These are phyloP conservation scores for Boletellus ananiceps DNA, from an alignment of 768 basidiomycete genomes.

Conservation along the genomic window DNA sequence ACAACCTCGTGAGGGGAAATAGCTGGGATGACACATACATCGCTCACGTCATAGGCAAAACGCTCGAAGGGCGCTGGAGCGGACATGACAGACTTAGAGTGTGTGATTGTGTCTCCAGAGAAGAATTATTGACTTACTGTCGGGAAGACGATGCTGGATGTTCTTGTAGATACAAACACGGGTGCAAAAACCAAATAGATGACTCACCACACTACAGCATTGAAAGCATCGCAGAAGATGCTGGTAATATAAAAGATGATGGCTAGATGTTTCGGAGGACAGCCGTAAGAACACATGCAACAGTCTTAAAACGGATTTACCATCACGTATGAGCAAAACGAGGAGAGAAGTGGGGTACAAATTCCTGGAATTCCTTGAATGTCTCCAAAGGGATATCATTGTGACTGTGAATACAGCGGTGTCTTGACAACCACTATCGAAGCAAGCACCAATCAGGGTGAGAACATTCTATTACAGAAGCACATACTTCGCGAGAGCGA, in stretches of 20 bases:
- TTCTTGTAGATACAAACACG: not conserved
- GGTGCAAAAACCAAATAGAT: not conserved
- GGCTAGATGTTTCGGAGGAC: not conserved
- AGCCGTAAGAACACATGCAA: not conserved
- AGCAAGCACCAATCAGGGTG: not conserved
- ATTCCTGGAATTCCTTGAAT: not conserved
- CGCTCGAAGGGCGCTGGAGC: not conserved
- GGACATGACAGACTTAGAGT: not conserved
- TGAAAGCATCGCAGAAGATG: not conserved
- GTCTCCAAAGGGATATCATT: conserved; percentile 4
- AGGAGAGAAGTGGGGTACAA: conserved; percentile 10
- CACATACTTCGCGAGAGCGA: conserved; percentile 4
- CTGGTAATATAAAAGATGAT: conserved; percentile 3
- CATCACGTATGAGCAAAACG: conserved; percentile 11
- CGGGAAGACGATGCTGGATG: not conserved
- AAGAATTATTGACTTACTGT: not conserved
- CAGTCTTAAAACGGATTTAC: not conserved
- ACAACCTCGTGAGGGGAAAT: no score
- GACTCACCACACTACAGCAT: conserved; percentile 4
- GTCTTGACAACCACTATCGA: conserved; percentile 11
- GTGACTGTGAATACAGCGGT: conserved; percentile 1
- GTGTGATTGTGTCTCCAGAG: not conserved
- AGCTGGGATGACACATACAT: not conserved
- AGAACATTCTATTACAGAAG: no score
- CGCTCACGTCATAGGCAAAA: not conserved